phyloP scores from a whole-genome alignment of 2,329 filamentous ascomycete species.

The Fusarium globosum region DNA sequence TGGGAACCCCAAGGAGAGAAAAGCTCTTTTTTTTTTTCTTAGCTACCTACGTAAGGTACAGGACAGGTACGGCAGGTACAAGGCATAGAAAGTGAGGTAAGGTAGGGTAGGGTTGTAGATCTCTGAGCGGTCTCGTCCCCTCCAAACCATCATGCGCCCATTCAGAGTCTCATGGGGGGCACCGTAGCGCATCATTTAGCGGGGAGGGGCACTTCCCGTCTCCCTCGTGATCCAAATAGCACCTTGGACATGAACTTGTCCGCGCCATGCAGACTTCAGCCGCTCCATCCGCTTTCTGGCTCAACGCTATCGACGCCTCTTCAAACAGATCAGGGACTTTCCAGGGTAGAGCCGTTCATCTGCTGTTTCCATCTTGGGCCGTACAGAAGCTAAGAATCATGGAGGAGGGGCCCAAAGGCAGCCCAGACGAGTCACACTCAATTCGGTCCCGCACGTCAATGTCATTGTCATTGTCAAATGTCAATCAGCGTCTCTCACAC shows the following conservation, averaged over 20 bases:
- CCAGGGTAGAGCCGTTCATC: not conserved
- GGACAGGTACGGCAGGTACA: slow-evolving; percentile 16
- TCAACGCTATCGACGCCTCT: slow-evolving; percentile 25
- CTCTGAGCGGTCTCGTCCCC: slow-evolving; percentile 29
- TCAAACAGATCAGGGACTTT: slow-evolving; percentile 4
- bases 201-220: slow-evolving; percentile 13
- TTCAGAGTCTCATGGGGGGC: slow-evolving; percentile 10
- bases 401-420: slow-evolving; percentile 4
- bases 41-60: slow-evolving; percentile 12
- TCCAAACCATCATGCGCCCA: slow-evolving; percentile 31
- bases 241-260: slow-evolving; percentile 3
- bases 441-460: slow-evolving; percentile 12
- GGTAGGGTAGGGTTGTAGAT: slow-evolving; percentile 23
- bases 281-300: slow-evolving; percentile 22
- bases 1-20: not conserved
- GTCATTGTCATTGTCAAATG: slow-evolving; percentile 1
- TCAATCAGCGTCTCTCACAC: slow-evolving; percentile 1
- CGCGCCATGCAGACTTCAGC: slow-evolving; percentile 8
- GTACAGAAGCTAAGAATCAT: not conserved
- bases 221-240: slow-evolving; percentile 27
- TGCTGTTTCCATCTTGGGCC: not conserved
- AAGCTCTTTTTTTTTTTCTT: not conserved
- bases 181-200: not conserved
- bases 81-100: slow-evolving; percentile 1
- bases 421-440: not conserved